phyloP scores from a whole-genome alignment of 106 monocot genomes.

The Narthecium ossifragum region DNA sequence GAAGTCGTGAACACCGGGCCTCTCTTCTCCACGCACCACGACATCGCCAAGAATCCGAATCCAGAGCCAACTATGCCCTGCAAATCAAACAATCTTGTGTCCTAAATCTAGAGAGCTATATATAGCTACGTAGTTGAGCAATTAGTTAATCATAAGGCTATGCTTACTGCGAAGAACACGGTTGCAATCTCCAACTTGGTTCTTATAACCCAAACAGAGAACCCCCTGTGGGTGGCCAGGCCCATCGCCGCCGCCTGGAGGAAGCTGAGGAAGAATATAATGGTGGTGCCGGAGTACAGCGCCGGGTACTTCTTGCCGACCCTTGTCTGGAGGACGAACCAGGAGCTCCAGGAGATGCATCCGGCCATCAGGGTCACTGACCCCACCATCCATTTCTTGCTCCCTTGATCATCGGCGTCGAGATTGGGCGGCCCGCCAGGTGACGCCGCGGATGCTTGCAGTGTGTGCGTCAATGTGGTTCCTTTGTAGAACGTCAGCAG shows the following conservation, averaged over 20 bases:
- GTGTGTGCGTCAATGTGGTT: conserved; percentile 27
- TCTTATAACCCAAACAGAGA: conserved; percentile 34
- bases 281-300: conserved; percentile 47
- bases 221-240: conserved; percentile 29
- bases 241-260: conserved; percentile 43
- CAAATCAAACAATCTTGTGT: background rate
- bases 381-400: conserved; percentile 40
- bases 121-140: no score
- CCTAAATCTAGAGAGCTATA: no score
- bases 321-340: conserved; percentile 69
- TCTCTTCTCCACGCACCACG: conserved; percentile 70
- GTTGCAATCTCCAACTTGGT: conserved; percentile 46
- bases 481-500: conserved; percentile 70
- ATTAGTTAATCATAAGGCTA: no score
- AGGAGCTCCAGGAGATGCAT: conserved; percentile 41
- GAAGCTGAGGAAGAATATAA: conserved; percentile 60
- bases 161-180: conserved; percentile 44
- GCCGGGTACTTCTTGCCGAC: conserved; percentile 53
- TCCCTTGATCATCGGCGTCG: background rate
- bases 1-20: conserved; percentile 80
- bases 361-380: conserved; percentile 30
- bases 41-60: conserved; percentile 46
- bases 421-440: background rate
- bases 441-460: background rate
- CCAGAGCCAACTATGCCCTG: conserved; percentile 71